Evolutionary conservation across 2,329 filamentous ascomycete genomes (phyloP).

Genomic region (Ascochyta lentis): DNA sequence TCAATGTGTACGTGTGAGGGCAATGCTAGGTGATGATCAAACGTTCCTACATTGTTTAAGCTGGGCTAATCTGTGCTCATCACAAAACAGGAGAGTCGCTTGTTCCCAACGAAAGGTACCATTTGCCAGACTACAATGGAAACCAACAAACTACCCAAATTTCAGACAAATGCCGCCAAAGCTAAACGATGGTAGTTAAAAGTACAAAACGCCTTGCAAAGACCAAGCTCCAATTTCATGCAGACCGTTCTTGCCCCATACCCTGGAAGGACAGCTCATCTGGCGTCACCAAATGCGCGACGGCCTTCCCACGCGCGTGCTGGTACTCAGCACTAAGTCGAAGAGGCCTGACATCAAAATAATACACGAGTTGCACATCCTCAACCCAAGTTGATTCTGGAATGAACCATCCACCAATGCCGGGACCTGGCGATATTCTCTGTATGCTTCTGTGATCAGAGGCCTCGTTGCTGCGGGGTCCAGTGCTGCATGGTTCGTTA

Average conservation of each 20-base stretch:
- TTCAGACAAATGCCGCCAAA: background rate
- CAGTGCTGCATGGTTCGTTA: constrained; percentile 1
- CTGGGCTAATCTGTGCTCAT: background rate
- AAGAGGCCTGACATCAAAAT: constrained; percentile 35
- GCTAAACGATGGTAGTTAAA: background rate
- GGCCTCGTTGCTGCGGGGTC: constrained; percentile 14
- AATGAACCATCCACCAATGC: constrained; percentile 25
- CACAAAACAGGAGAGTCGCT: background rate
- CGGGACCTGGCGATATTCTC: constrained; percentile 32
- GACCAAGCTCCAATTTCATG: background rate
- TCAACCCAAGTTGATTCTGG: constrained; percentile 1
- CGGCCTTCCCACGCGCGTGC: constrained; percentile 32
- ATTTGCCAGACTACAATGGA: background rate
- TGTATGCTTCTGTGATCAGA: constrained; percentile 21
- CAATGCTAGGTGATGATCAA: background rate
- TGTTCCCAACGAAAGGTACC: background rate
- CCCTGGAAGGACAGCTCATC: background rate
- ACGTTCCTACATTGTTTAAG: background rate
- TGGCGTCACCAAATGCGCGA: background rate
- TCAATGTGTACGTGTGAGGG: too few relatives aligned
- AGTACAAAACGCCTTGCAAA: background rate
- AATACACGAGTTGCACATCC: constrained; percentile 20
- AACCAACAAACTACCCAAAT: background rate
- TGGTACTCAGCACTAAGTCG: constrained; percentile 40
- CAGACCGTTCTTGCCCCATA: background rate